Evolutionary conservation across 176 grass and related monocot species (phyloP), one percentile per base, ranked within the genome.

Genomic region (Avena insularis): DNA sequence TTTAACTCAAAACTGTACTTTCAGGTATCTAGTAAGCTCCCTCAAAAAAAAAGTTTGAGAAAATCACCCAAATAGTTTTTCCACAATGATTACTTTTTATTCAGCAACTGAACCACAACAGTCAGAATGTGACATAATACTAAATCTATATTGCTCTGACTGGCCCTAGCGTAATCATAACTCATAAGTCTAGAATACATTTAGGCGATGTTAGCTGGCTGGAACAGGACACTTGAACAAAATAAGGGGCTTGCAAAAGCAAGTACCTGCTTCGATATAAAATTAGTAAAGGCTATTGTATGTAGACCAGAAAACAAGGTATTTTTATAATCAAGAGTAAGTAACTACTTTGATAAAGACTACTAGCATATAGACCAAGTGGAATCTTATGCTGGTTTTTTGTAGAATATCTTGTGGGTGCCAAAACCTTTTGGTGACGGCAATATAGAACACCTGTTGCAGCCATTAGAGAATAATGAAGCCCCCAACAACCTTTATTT

Each of bases 361-460:
- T 82, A 51, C 9, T 82, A 49, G 4, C 25, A 9, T 35, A 74
- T 43, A 81, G 43, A 51, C 27, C 23, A 87, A 65, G n/a, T 65
- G 58, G 31, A 63, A 56, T 80, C 14, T 74, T 21, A 62, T 80
- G 75, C n/a, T 71, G 61, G 61, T 62, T 83, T 83, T 72, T 72
- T 62, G 61, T 81, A 81, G 47, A 83, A 78, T 68, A 61, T 84
- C 25, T 51, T 20, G 55, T 57, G 8, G 25, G 2, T 33, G 57
- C 58, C 54, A 73, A 62, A 55, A 16, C 45, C 33, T 56, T 84
- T 74, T 80, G 46, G 33, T 21, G n/a, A 75, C 35, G 57, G 62
- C 83, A 76, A 36, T 79, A 75, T 50, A 59, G 50, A 80, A 87
- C 46, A 46, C 9, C 62, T 75, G 31, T 35, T 76, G 60, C 78